Conservation (phyloP, 768 basidiomycete genomes). For the Trametes villosa region DNA sequence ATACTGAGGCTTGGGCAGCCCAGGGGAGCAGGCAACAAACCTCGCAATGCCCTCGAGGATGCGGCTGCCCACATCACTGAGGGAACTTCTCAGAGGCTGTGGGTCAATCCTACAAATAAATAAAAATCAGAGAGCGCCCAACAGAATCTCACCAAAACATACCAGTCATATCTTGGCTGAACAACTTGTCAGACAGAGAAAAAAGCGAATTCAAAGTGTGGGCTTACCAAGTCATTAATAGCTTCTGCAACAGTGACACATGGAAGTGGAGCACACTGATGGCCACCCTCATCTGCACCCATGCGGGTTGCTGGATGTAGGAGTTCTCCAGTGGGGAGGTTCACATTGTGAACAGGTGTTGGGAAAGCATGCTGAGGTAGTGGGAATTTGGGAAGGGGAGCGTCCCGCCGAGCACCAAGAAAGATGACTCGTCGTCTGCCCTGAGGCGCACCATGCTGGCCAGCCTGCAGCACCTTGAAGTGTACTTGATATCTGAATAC, state of each 20-base stretch:
- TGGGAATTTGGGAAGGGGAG: constrained; percentile 64
- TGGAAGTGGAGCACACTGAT: constrained; percentile 56
- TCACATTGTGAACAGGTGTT: constrained; percentile 35
- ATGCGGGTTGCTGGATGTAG: constrained; percentile 48
- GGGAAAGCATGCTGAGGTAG: constrained; percentile 61
- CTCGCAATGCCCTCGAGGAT: constrained; percentile 42
- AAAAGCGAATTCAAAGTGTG: background rate
- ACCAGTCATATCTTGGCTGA: constrained; percentile 77
- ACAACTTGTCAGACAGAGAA: background rate
- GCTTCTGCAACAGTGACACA: constrained; percentile 67
- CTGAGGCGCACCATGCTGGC: constrained; percentile 76
- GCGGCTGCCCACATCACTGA: constrained; percentile 41
- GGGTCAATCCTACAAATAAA: constrained; percentile 57
- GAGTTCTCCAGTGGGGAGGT: constrained; percentile 48
- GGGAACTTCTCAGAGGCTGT: constrained; percentile 42
- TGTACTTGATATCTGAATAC: constrained; percentile 64
- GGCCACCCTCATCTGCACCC: background rate
- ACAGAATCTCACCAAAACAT: constrained; percentile 16
- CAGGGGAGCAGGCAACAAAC: background rate
- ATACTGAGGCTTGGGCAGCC: constrained; percentile 5
- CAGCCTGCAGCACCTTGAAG: constrained; percentile 68
- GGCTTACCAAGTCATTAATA: constrained; percentile 63
- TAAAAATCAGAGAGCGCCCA: background rate
- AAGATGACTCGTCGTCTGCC: constrained; percentile 69
- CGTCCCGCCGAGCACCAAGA: constrained; percentile 62